These are phyloP conservation scores for Salvia hispanica DNA, from an alignment of 257 asterid species.

Conservation along the genomic window DNA sequence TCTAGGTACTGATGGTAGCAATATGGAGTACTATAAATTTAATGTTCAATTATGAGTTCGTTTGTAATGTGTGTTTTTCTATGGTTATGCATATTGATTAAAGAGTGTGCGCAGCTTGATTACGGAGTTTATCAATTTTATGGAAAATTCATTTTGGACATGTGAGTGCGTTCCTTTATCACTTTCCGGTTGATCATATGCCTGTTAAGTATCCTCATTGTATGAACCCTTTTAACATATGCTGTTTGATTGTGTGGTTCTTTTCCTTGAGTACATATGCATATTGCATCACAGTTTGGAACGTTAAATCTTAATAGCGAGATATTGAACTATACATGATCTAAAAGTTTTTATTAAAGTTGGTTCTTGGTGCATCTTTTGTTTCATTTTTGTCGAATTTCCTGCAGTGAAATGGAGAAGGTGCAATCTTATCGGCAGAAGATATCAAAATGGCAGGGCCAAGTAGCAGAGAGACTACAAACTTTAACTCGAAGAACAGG, in stretches of 20 bases:
- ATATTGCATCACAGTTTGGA: background rate
- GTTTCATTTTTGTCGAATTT: slow-evolving; percentile 32
- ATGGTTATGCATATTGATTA: slow-evolving; percentile 8
- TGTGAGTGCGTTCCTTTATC: slow-evolving; percentile 12
- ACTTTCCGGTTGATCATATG: slow-evolving; percentile 6
- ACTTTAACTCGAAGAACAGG: slow-evolving; percentile 77
- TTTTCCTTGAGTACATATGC: slow-evolving; percentile 7
- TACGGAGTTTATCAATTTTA: background rate
- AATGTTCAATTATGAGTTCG: background rate
- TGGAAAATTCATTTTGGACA: background rate
- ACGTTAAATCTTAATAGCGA: background rate
- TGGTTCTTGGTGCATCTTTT: slow-evolving; percentile 25
- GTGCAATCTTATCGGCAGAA: slow-evolving; percentile 82
- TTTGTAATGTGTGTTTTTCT: slow-evolving; percentile 1
- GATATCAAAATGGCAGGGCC: slow-evolving; percentile 82
- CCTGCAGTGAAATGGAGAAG: slow-evolving; percentile 81
- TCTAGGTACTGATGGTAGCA: slow-evolving; percentile 52
- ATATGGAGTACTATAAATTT: background rate
- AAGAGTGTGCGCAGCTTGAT: background rate
- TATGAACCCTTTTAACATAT: slow-evolving; percentile 2
- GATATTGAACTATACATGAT: background rate
- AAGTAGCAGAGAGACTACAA: slow-evolving; percentile 81
- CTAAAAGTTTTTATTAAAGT: background rate
- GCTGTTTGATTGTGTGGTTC: slow-evolving; percentile 5
- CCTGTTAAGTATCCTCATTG: background rate